Base-by-base conservation (phyloP, 176 grass and related monocot species). In the Melocanna baccifera region DNA sequence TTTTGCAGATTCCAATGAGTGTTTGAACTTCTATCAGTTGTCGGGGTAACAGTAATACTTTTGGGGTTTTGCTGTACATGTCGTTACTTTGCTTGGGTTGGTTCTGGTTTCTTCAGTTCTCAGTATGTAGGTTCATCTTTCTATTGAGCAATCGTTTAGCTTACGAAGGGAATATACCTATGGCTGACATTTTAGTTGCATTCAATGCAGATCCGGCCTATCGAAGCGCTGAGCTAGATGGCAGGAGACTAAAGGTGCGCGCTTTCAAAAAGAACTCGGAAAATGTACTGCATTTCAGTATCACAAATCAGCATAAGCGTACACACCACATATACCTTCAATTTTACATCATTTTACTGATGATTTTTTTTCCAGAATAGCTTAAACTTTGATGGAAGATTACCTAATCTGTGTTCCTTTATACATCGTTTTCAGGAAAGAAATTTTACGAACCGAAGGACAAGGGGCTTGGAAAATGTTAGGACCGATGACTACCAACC, bases 401-500 rank as follows among this genome's bases (percentile, higher is more conserved):
- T 10, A 34, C 16, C 41, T 3, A 15, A 37, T 4, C 19, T 10
- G 3, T 73, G 48, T 62, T 72, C 30, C 9, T 67, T 25, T 6
- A 47, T 87, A 43, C 66, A 47, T 5, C 37, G 43, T 83, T 88
- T 64, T 73, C 89, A 97, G 94, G 89, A 90, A 86, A 74, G 59
- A 22, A 71, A 8, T 23, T 61, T 69, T 62, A 75, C 67, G 12
- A 20, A 42, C n/a, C 11, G 23, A 63, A 93, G 86, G 30, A 59
- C 47, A 36, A 86, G 53, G 59, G 50, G 8, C 23, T 56, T 86
- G 16, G 29, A 67, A 79, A 88, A 82, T 28, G 9, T 87, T 37
- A 85, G 69, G 47, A 59, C 67, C 1, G 88, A 89, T 63, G 90
- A 97, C 83, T 89, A 92, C 36, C 80, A 79, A 67, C 85, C 84